Evolutionary conservation across 1,284 basidiomycete species (phyloP), one percentile per base, ranked within the genome.

Genomic region (Gomphus bonarii): DNA sequence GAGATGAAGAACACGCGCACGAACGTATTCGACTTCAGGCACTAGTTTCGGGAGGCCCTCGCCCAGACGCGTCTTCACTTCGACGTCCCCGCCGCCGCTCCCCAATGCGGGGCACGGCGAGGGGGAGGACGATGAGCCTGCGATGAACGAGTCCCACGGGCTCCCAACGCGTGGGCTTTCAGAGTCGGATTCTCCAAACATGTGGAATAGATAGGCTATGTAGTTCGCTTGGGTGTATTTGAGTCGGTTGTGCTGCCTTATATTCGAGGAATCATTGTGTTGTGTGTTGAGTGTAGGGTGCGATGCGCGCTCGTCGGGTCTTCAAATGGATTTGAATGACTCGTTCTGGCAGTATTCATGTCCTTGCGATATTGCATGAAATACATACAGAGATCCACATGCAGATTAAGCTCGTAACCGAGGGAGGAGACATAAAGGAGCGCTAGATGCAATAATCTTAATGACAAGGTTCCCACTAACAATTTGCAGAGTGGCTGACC

Each of bases 131-230:
- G 42, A 44, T 5, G 81, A 74, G 1, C 75, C 68, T 8, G 83
- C 78, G 10, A 85, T 77, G 62, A 90, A 73, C 38, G 76, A 77
- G 66, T 89, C 86, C 88, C 88, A 91, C 25, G 88, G 88, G 60
- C 82, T 85, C 61, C 85, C 82, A 54, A 83, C 82, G 40, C 85
- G 78, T 43, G 85, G 83, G 67, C 81, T 85, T 71, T 88, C 85
- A 38, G 82, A 84, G 64, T 86, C 82, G 59, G 78, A 79, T 75
- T 90, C 88, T 52, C 85, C 85, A 65, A 88, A 88, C 87, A 90
- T 89, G 35, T 8, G 38, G n/a, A 40, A n/a, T 40, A 40, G n/a
- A 18, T 40, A 40, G n/a, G 38, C 38, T 40, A 16, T 14, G 8
- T 11, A 12, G 36, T 38, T 38, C 57, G 30, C 53, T 62, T 55